These are phyloP conservation scores for Euphorbia peplus DNA, from an alignment of 345 rosid genomes.

Conservation along the genomic window DNA sequence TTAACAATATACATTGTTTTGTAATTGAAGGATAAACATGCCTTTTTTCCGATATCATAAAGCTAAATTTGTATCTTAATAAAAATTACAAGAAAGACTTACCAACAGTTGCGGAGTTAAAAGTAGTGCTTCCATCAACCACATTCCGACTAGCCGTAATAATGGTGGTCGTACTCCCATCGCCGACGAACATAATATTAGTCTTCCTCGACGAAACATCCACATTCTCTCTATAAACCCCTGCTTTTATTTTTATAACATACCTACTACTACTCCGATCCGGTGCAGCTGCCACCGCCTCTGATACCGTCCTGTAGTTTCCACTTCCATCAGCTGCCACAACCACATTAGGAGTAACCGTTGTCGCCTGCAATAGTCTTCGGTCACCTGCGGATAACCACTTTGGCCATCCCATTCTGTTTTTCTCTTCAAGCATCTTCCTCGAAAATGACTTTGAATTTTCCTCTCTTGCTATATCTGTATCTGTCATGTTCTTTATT, in stretches of 20 bases:
- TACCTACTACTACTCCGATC: constrained; percentile 9
- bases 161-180: constrained; percentile 16
- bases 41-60: too few species aligned
- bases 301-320: constrained; percentile 18
- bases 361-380: constrained; percentile 20
- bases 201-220: constrained; percentile 18
- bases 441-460: neutral
- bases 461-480: constrained; percentile 26
- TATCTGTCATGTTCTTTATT: constrained; percentile 37
- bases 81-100: too few species aligned
- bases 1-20: too few species aligned
- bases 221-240: constrained; percentile 22
- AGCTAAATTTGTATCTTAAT: too few species aligned
- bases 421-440: constrained; percentile 19
- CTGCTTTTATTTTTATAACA: constrained; percentile 24
- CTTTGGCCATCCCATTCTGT: constrained; percentile 13
- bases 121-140: constrained; percentile 26
- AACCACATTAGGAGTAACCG: constrained; percentile 19
- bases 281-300: constrained; percentile 27
- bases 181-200: constrained; percentile 26
- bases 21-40: too few species aligned
- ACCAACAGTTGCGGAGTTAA: constrained; percentile 29
- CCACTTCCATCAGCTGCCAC: constrained; percentile 32
- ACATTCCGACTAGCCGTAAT: constrained; percentile 20
- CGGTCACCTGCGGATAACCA: constrained; percentile 25